A percentile compares a stretch with the other conserved stretches of the same genome.
These are phyloP conservation scores for Amanita brunnescens DNA, from an alignment of 768 basidiomycete species.

Conservation along the genomic window DNA sequence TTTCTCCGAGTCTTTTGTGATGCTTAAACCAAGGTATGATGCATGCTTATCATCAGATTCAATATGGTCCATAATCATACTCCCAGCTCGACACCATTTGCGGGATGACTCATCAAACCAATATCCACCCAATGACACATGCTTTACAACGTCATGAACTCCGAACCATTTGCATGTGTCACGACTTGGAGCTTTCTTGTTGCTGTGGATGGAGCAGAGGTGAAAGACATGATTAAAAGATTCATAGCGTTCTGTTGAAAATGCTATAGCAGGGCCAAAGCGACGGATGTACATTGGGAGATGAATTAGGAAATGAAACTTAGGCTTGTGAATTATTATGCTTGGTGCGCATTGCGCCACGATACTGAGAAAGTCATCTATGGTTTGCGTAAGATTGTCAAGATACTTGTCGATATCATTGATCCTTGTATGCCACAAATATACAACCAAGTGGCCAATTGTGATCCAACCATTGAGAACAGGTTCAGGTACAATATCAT, in stretches of 20 bases:
- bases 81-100: background rate
- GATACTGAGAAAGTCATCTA: slow-evolving; percentile 26
- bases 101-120: background rate
- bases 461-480: slow-evolving; percentile 23
- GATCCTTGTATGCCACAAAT: slow-evolving; percentile 24
- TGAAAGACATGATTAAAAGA: slow-evolving; percentile 31
- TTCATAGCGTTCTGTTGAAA: slow-evolving; percentile 36
- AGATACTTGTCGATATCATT: slow-evolving; percentile 19
- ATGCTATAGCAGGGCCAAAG: slow-evolving; percentile 34
- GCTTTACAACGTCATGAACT: background rate
- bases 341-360: slow-evolving; percentile 17
- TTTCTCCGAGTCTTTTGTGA: background rate
- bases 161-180: background rate
- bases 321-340: slow-evolving; percentile 34
- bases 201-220: slow-evolving; percentile 23
- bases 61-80: background rate
- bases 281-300: slow-evolving; percentile 25
- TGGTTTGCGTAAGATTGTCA: slow-evolving; percentile 16
- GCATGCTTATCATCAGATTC: background rate
- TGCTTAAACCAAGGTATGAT: background rate
- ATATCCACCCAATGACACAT: background rate
- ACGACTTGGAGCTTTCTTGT: slow-evolving; percentile 20
- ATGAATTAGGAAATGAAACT: slow-evolving; percentile 34
- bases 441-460: slow-evolving; percentile 20
- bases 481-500: slow-evolving; percentile 11